Evolutionary conservation across 768 basidiomycete species (phyloP).

Genomic region (Serendipita sp.): DNA sequence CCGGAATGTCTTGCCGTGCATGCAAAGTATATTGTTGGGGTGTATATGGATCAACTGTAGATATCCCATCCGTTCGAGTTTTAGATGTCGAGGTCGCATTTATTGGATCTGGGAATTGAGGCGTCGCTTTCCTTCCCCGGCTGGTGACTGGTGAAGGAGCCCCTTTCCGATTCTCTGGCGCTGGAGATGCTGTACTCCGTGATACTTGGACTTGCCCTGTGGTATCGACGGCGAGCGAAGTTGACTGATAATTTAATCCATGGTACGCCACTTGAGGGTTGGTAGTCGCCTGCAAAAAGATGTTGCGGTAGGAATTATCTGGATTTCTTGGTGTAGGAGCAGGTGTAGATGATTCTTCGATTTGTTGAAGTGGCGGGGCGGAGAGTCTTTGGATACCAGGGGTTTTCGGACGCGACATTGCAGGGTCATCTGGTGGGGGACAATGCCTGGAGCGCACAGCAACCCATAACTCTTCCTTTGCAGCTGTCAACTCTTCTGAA

Average conservation of each 20-base stretch:
- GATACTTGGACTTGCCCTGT: background rate
- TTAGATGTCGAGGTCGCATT: background rate
- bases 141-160: background rate
- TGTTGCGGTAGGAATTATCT: background rate
- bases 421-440: background rate
- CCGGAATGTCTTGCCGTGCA: conserved; percentile 39
- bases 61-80: background rate
- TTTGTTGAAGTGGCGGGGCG: background rate
- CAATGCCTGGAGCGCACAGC: background rate
- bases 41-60: conserved; percentile 16
- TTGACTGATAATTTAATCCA: background rate
- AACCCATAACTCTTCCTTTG: background rate
- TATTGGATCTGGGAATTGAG: too few relatives aligned
- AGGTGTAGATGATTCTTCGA: background rate
- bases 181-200: background rate
- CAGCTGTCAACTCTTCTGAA: background rate
- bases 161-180: background rate
- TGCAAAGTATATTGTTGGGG: conserved; percentile 38
- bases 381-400: background rate
- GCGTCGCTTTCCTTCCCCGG: background rate
- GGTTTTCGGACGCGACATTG: background rate
- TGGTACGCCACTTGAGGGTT: background rate
- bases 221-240: background rate
- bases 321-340: background rate
- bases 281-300: background rate